Conservation (phyloP, 139 green algal species). For the Chlamydomonas eustigma region DNA sequence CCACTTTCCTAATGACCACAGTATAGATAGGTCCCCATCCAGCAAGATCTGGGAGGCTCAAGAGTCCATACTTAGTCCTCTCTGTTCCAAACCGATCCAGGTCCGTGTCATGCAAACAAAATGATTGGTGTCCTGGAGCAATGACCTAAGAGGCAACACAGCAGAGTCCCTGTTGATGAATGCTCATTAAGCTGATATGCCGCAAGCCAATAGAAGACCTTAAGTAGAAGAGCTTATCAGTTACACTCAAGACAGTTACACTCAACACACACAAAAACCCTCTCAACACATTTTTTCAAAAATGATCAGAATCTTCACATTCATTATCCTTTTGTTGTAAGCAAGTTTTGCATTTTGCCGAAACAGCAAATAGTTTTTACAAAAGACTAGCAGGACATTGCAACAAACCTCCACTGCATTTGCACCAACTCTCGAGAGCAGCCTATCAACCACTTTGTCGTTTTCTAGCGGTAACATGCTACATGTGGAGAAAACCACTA, state of each 20-base stretch:
- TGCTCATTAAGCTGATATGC: not conserved
- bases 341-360: too few relatives aligned
- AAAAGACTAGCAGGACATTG: too few relatives aligned
- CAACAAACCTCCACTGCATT: not conserved
- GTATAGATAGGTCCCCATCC: slow-evolving; percentile 50
- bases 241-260: not conserved
- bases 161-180: not conserved
- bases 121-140: not conserved
- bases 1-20: slow-evolving; percentile 13
- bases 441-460: slow-evolving; percentile 47
- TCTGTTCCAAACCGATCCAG: slow-evolving; percentile 15
- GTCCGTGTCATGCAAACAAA: not conserved
- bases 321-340: not conserved
- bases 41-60: slow-evolving; percentile 44
- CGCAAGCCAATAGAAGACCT: not conserved
- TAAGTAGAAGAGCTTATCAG: not conserved
- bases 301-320: not conserved
- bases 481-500: slow-evolving; percentile 69
- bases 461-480: slow-evolving; percentile 52
- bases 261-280: not conserved
- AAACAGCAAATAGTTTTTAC: too few relatives aligned
- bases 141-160: not conserved
- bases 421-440: slow-evolving; percentile 14
- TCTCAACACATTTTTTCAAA: not conserved
- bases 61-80: slow-evolving; percentile 36